Evolutionary conservation across 176 grass and related monocot species (phyloP), one percentile per base, ranked within the genome.

Genomic region (Saccharum officinarum): DNA sequence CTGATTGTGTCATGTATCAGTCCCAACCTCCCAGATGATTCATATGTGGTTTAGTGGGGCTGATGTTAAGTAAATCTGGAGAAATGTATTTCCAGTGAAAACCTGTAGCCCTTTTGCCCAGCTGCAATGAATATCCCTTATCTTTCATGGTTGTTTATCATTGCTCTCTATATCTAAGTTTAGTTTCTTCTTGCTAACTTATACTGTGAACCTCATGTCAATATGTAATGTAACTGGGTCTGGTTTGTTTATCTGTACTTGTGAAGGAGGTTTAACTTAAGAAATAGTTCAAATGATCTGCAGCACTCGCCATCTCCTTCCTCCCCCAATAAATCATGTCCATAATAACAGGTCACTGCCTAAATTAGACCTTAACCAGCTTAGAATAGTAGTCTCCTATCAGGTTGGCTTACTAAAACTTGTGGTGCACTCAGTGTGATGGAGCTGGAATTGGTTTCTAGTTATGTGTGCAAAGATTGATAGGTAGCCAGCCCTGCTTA

Each of bases 121-220:
- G 73, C 30, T 77, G 28, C 73, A 78, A 30, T 18, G 4, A 49
- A 36, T 23, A 12, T 1, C 14, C 1, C 9, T 36, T 8, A 34
- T 64, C 25, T 47, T 69, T 42, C 42, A 70, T 89, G 23, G 41
- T 1, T 54, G 9, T 78, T 77, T 86, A 77, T 71, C 6, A 22
- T 18, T 63, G 14, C 12, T 69, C 6, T 26, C 44, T 37, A 3
- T 34, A 76, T 76, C 20, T 72, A 46, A 49, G 5, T 64, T 33
- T 18, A 18, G 50, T 60, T 73, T 57, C 26, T 20, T 42, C 38
- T 49, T 77, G 20, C 36, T 59, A 77, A 31, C 3, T 73, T 74
- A 36, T 64, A 25, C 31, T 50, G 20, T 37, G 36, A 54, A 44
- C 10, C 46, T 69, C 36, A 54, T 15, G 11, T 23, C 10, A 31